phyloP scores from a whole-genome alignment of 208 protist species.

The Crithidia bombi region DNA sequence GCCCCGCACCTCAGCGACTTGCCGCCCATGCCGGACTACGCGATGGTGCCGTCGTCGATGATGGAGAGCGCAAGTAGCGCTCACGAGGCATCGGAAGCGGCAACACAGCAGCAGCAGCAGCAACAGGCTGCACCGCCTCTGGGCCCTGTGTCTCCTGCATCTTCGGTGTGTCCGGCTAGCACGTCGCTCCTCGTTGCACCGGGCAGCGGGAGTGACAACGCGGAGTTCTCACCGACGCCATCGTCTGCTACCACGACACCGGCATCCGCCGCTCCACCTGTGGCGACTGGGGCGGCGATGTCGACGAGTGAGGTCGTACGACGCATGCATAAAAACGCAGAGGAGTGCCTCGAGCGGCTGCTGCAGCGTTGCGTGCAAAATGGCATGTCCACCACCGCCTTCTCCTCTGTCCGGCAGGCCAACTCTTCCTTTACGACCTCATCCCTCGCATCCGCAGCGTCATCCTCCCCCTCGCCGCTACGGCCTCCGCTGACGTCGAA shows the following conservation, averaged over 20 bases:
- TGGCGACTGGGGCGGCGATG: not conserved
- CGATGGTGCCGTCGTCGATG: not conserved
- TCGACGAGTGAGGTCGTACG: not conserved
- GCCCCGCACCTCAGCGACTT: slow-evolving; percentile 15
- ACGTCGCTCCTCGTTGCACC: not conserved
- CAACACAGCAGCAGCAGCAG: not conserved
- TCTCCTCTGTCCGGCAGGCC: not conserved
- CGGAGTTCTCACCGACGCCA: not conserved
- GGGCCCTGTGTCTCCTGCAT: not conserved
- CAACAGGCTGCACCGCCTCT: not conserved
- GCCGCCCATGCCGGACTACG: slow-evolving; percentile 10
- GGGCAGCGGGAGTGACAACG: not conserved
- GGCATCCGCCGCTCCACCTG: not conserved
- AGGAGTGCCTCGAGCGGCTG: slow-evolving; percentile 26
- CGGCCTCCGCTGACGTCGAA: not conserved
- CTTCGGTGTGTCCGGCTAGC: not conserved
- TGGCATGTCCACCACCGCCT: slow-evolving; percentile 5
- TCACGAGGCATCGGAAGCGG: not conserved
- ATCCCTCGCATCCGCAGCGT: not conserved
- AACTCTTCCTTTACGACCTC: not conserved
- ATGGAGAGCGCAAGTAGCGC: not conserved
- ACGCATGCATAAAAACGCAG: slow-evolving; percentile 14
- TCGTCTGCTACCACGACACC: not conserved
- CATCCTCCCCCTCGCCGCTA: not conserved
- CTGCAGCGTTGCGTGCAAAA: slow-evolving; percentile 25